Evolutionary conservation across 176 grass and related monocot species (phyloP), one percentile per base, ranked within the genome.

Genomic region (Bromus sterilis): DNA sequence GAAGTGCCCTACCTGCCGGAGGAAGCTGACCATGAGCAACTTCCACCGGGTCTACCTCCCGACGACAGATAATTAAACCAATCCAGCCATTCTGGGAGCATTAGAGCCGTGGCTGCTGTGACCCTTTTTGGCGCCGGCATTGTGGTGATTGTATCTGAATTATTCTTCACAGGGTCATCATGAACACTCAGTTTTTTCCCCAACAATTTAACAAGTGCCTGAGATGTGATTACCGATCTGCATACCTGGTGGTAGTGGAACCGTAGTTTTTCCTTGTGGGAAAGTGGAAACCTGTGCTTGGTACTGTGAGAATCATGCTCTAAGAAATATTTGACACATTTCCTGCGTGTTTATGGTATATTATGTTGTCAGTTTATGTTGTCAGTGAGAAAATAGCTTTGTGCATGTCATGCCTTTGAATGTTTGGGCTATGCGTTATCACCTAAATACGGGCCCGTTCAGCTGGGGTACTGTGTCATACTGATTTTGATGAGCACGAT

Each of bases 41-140:
- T 85, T 93, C 9, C 97, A 99, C 69, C 79, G 91, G 56, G 93
- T 99, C 37, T 99, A 95, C 73, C 91, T 99, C 66, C 97, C 90
- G 16, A 78, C 44, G 1, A 84, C 87, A 0, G 82, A 91, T 49
- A 42, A 73, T 56, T 99, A 77, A 88, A 46, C 58, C 28, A 8
- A 37, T 76, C 25, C 30, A 7, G 35, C 28, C 37, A 55, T 87
- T 71, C 78, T 61, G 31, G 64, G 44, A 48, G 29, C 53, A 42
- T 30, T 59, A 43, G 41, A 75, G 36, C 42, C 16, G 46, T 18
- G 11, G 65, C 37, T 37, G n/a, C 88, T 33, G 73, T 33, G 65
- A 74, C 79, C 79, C 59, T 55, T 68, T 68, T 74, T 39, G n/a
- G 31, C 25, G 60, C 78, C 63, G 72, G 71, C 78, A 9, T 48